Conservation (phyloP, 2,329 filamentous ascomycete species). For the Coniochaeta sp. region DNA sequence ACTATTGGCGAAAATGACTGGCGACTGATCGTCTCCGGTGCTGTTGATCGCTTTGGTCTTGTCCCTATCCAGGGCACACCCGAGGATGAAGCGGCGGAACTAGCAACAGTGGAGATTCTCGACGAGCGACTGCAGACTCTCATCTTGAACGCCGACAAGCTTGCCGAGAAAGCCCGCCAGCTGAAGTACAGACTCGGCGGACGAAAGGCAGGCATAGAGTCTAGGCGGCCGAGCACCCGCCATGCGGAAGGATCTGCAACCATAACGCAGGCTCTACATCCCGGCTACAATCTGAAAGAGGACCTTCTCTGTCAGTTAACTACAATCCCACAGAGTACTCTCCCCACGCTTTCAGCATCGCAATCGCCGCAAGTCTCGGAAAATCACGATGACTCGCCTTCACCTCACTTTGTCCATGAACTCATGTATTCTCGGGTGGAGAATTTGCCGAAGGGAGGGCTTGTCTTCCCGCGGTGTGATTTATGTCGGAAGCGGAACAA, state of each 20-base stretch:
- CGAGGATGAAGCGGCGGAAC: no score
- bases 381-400: conserved; percentile 14
- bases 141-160: no score
- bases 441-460: conserved; percentile 62
- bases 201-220: conserved; percentile 64
- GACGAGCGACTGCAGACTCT: no score
- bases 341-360: conserved; percentile 11
- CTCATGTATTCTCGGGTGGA: conserved; percentile 72
- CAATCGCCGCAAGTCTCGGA: conserved; percentile 20
- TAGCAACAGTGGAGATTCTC: no score
- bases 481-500: conserved; percentile 72
- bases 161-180: no score
- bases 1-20: no score
- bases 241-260: conserved; percentile 26
- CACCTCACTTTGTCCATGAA: conserved; percentile 22
- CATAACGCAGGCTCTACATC: conserved; percentile 20
- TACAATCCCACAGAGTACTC: conserved; percentile 15
- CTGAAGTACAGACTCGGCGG: conserved; percentile 24
- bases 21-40: no score
- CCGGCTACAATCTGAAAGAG: conserved; percentile 39
- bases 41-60: no score
- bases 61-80: no score
- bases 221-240: conserved; percentile 41
- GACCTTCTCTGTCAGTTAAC: conserved; percentile 49
- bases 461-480: conserved; percentile 77